Base-by-base conservation (phyloP, 1,284 basidiomycete genomes). In the Trichosporon ovoides region DNA sequence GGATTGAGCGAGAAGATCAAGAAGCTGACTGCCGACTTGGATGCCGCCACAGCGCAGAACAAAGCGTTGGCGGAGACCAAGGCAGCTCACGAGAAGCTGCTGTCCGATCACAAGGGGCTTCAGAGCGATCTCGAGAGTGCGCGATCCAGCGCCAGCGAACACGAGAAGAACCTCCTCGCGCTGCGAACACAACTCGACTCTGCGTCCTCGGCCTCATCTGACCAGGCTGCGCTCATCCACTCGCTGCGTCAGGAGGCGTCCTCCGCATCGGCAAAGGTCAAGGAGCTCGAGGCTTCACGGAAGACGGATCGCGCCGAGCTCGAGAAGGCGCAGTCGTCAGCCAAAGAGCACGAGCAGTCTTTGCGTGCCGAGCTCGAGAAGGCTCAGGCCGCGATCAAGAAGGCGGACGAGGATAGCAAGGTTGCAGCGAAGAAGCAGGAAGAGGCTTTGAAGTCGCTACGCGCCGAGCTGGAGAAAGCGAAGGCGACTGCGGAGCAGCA, bases 71-170 rank as follows among this genome's bases (percentile, higher is more conserved):
- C 53, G 0, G 55, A 57, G 35, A 59, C 55, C 0, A 53, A 55
- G 1, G 13, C 36, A 2, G 65, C 65, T 9, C 52, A 67, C 40
- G 58, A 61, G 18, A 67, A 68, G 62, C 60, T 71, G 20, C 53
- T 58, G 37, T 56, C 24, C 3, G 57, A 68, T 52, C 57, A 64
- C 54, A 34, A 36, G n/a, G 38, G 38, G 3, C 16, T 58, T 3
- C 28, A 51, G 13, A 13, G 35, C 1, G 52, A 55, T 1, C 43
- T 58, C 9, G 58, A 55, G 14, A 24, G 36, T 2, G 52, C 60
- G 2, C 52, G 43, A 14, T 14, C 55, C 1, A 36, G 50, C 4
- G 53, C 37, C 0, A 16, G 37, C 3, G 52, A 57, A 38, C 59
- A 58, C 28, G 63, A 64, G 57, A 16, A 20, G 10, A 34, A 51